Evolutionary conservation across 768 basidiomycete genomes (phyloP).

Genomic region (Lentinula aciculospora): DNA sequence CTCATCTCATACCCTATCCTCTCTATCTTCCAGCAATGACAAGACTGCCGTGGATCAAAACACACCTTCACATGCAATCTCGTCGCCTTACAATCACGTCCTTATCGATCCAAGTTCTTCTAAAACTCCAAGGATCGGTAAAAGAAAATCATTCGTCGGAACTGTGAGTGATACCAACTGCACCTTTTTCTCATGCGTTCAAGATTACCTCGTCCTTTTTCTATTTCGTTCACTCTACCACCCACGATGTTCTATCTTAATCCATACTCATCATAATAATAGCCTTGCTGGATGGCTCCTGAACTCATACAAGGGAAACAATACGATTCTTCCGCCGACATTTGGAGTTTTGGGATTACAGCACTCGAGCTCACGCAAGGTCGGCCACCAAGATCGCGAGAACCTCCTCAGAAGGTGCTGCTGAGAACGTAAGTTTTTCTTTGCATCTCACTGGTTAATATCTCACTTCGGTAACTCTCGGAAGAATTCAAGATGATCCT

Average conservation of each 20-base stretch:
- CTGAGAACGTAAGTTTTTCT: constrained; percentile 57
- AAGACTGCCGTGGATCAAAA: constrained; percentile 8
- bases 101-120: constrained; percentile 25
- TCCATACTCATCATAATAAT: background rate
- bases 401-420: constrained; percentile 68
- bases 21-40: constrained; percentile 19
- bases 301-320: constrained; percentile 82
- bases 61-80: constrained; percentile 8
- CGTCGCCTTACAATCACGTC: constrained; percentile 19
- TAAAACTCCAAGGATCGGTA: constrained; percentile 50
- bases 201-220: background rate
- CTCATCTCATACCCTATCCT: constrained; percentile 24
- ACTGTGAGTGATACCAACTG: constrained; percentile 45
- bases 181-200: background rate
- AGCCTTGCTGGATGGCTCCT: constrained; percentile 98
- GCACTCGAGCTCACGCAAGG: constrained; percentile 87
- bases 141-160: constrained; percentile 89
- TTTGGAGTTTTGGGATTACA: constrained; percentile 97
- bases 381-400: constrained; percentile 76
- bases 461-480: background rate
- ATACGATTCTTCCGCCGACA: constrained; percentile 86
- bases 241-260: background rate
- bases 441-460: background rate
- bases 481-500: constrained; percentile 68
- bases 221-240: constrained; percentile 7